Base-by-base conservation (phyloP, 805 yeast genomes). In the Ogataea methylovora region DNA sequence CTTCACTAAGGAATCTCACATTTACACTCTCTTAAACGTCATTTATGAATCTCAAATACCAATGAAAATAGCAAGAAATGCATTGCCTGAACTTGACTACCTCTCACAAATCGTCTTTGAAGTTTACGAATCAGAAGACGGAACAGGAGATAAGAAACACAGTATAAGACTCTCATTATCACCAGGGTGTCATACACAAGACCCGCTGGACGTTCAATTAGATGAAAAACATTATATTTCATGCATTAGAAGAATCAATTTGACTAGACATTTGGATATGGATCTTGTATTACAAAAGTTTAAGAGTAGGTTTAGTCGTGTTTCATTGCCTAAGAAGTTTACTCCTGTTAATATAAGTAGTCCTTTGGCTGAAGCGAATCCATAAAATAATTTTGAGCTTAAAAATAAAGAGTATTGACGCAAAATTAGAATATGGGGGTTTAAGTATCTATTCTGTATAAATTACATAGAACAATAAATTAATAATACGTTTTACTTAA, bases 111-210 rank as follows among this genome's bases (percentile, higher is more conserved):
- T 92, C 46, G 83, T 80, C 8, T 92, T 92, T 61, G 99, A 92
- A 57, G 62, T 92, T 19, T 92, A 87, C 57, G 97, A 92, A 57
- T 77, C 76, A 21, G 92, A 84, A 43, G 69, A 73, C 24, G 64
- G 71, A 24, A 66, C 72, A 8, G 79, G 81, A 8, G 78, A 76
- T 34, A 84, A 85, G 58, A 81, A 84, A 49, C 95, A 90, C 55
- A 82, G 96, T 5, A 82, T 92, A 36, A 72, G 97, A 50, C 69
- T 92, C 40, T 81, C 90, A n/a, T 69, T 92, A 46, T 84, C 96
- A 5, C 97, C 98, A 1, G 99, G 99, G 15, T 92, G 98, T 59
- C 97, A 92, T 60, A 88, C 97, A 0, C 95, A 87, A 51, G 95
- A 90, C 58, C 98, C 99, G 19, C 69, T 92, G 43, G 99, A 92